Evolutionary conservation across 2,329 filamentous ascomycete species (phyloP).

Genomic region (Lachnellula cervina): DNA sequence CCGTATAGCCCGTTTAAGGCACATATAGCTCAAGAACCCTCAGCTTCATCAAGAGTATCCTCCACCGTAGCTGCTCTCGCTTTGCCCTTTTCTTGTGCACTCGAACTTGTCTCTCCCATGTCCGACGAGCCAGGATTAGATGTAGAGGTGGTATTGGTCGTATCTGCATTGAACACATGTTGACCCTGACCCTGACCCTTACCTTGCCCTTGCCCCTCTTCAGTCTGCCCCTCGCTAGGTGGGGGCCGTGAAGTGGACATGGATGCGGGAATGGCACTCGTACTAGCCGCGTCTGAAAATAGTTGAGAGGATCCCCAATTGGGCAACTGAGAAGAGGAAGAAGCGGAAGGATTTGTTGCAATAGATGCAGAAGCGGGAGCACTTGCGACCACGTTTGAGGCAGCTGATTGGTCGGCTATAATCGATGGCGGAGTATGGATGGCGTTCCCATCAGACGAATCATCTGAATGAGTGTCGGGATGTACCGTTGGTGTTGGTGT

Average conservation of each 20-base stretch:
- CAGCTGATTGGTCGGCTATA: constrained; percentile 19
- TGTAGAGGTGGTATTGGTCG: neutral
- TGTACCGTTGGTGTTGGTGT: constrained; percentile 19
- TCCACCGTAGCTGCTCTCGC: constrained; percentile 44
- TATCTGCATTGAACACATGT: neutral
- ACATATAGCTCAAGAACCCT: constrained; percentile 14
- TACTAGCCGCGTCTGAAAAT: constrained; percentile 16
- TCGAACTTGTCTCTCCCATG: constrained; percentile 3
- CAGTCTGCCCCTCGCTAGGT: neutral
- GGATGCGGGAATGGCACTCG: constrained; percentile 1
- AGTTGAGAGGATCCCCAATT: constrained; percentile 26
- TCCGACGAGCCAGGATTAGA: constrained; percentile 1
- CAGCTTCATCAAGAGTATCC: constrained; percentile 38
- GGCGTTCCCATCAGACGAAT: constrained; percentile 25
- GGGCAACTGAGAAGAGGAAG: constrained; percentile 18
- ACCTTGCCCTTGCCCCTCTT: neutral
- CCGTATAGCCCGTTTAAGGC: too few relatives aligned
- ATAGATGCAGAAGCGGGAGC: constrained; percentile 12
- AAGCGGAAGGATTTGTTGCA: constrained; percentile 13
- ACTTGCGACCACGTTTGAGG: constrained; percentile 8
- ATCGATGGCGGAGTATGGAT: constrained; percentile 23
- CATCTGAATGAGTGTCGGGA: constrained; percentile 19
- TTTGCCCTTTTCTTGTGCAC: constrained; percentile 37
- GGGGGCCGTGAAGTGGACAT: constrained; percentile 5
- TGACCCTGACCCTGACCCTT: neutral